Evolutionary conservation across 768 basidiomycete genomes (phyloP), one percentile per base, ranked within the genome.

Genomic region (Lactarius sp.): DNA sequence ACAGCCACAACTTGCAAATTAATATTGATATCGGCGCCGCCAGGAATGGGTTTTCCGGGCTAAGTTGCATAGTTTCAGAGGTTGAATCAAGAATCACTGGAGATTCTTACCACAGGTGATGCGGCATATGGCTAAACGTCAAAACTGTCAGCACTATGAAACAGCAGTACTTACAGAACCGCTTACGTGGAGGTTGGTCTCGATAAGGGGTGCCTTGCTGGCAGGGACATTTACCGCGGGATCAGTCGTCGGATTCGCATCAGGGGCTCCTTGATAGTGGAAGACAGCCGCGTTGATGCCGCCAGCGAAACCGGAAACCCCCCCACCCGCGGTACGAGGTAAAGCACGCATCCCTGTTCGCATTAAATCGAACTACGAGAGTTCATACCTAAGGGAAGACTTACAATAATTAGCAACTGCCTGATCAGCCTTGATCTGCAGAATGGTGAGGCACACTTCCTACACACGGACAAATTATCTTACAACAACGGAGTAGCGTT

Each of bases 331-430:
- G 51, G 31, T 20, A 13, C 27, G 16, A 5, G 65, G 66, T 18
- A 55, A 27, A 49, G 62, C 46, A 46, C 66, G 66, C 18, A 66
- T 56, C 66, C 65, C 65, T 66, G 46, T 27, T 41, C 1, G 18
- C 6, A 9, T 14, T 14, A 37, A 6, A 18, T 47, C 66, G 69
- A 59, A 69, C 68, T 39, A 70, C 37, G 20, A 52, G 27, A 18
- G 18, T 18, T 31, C 50, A 18, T 9, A n/a, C 4, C 37, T 20
- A 18, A n/a, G n/a, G 10, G 22, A 53, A 52, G 66, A 70, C 67
- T 39, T 46, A 81, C 79, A 81, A 67, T 81, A 82, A 66, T 81
- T 82, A 41, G 66, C 73, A 14, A 79, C 71, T 8, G 73, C 66
- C 61, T 80, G 74, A 66, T 76, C 74, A 3, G 81, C 79, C 0